Evolutionary conservation across 2,329 filamentous ascomycete species (phyloP), one percentile per base, ranked within the genome.

Genomic region (Fusarium nanum): DNA sequence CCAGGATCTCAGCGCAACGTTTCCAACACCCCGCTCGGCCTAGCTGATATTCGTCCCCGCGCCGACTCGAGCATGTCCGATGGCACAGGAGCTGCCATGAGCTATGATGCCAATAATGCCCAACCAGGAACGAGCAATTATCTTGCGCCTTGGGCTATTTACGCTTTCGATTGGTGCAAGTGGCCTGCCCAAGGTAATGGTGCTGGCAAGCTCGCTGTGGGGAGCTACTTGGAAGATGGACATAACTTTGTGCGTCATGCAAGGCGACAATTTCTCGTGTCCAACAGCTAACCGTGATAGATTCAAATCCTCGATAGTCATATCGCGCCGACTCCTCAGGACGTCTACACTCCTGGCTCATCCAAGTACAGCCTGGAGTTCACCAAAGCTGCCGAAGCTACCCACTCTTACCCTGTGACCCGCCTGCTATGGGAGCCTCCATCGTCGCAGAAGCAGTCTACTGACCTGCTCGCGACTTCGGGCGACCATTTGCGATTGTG

Each of bases 161-260:
- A 98, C 79, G 95, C 96, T 14, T 95, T 97, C 76, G 96, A 99
- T 82, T 99, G 96, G 96, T 99, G 96, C 84, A 99, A 99, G 81
- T 99, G 96, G 95, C 89, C 92, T 18, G 90, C 95, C 4, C 89
- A 93, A 76, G 90, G 82, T 75, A 90, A 90, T 72, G 91, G 93
- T 67, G 93, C 93, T 6, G 96, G 96, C 41, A 98, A 98, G 81
- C 88, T 99, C 74, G 96, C 96, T 14, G 87, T 99, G 41, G 96
- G 95, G 64, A 99, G 96, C 83, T 98, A 98, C 79, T 83, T 98
- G 54, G 96, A 99, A 82, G 96, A 99, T 81, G 95, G 94, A 8
- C 96, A 99, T 83, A 99, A 99, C 79, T 99, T 97, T 84, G 94
- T 97, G 45, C 50, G 47, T 30, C 47, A 56, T 44, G 23, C 23